Conservation (phyloP, 257 asterid genomes). For the Ocimum tenuiflorum region DNA sequence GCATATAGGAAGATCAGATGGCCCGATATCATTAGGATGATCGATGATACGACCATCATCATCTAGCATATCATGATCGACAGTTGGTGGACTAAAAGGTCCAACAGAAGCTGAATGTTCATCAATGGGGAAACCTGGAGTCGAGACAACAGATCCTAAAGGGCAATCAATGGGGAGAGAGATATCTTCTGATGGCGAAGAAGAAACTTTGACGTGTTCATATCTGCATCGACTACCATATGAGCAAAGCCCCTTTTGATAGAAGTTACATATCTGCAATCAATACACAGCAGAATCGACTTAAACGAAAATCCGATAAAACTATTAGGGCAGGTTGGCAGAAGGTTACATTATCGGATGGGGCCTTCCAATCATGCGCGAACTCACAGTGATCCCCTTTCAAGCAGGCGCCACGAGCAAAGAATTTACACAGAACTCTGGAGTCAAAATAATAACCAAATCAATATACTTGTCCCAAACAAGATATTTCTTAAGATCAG, state of each 20-base stretch:
- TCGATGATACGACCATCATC: slow-evolving; percentile 24
- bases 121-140: slow-evolving; percentile 13
- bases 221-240: slow-evolving; percentile 90
- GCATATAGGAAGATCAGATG: slow-evolving; percentile 64
- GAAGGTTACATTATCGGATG: slow-evolving; percentile 50
- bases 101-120: slow-evolving; percentile 29
- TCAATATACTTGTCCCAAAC: background rate
- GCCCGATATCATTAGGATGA: slow-evolving; percentile 31
- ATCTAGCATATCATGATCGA: slow-evolving; percentile 1
- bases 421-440: slow-evolving; percentile 93
- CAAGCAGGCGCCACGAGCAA: slow-evolving; percentile 84
- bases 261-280: slow-evolving; percentile 69
- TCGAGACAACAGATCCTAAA: slow-evolving; percentile 27
- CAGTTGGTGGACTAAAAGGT: slow-evolving; percentile 22
- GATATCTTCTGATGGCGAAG: slow-evolving; percentile 30
- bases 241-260: slow-evolving; percentile 79
- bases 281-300: slow-evolving; percentile 14
- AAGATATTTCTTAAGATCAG: no score
- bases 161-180: slow-evolving; percentile 28
- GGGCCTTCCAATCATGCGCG: slow-evolving; percentile 78
- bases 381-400: slow-evolving; percentile 89
- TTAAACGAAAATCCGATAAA: background rate
- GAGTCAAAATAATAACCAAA: slow-evolving; percentile 19
- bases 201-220: slow-evolving; percentile 59
- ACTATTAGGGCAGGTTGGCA: slow-evolving; percentile 5